phyloP scores from a whole-genome alignment of 1,284 basidiomycete genomes.

The Irpex sp. region DNA sequence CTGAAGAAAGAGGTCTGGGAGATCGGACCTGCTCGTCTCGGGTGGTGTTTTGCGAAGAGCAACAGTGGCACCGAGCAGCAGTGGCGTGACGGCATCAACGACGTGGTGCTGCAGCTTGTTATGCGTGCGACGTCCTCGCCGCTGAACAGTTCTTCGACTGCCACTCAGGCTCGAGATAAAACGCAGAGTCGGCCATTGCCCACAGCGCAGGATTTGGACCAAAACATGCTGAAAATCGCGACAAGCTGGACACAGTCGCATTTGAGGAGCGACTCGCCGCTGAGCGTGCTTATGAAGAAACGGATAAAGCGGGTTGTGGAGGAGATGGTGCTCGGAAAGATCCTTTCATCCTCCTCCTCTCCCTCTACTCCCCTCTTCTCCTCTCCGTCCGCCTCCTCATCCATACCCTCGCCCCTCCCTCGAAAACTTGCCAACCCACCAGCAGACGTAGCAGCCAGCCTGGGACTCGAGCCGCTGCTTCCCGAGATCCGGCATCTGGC shows the following conservation, averaged over 20 bases:
- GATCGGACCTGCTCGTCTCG: constrained; percentile 61
- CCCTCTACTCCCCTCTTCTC: constrained; percentile 19
- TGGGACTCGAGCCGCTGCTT: constrained; percentile 64
- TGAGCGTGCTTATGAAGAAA: constrained; percentile 56
- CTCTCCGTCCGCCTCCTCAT: not conserved
- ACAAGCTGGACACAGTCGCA: constrained; percentile 63
- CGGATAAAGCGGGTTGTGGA: constrained; percentile 65
- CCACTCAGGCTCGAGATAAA: constrained; percentile 2
- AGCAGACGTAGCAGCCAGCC: constrained; percentile 27
- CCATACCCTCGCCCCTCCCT: constrained; percentile 10
- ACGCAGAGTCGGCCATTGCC: constrained; percentile 2
- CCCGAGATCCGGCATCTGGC: constrained; percentile 66
- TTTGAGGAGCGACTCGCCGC: constrained; percentile 49
- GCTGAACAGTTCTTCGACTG: not conserved
- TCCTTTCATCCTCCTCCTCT: constrained; percentile 35
- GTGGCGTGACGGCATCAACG: constrained; percentile 36
- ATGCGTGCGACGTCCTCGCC: constrained; percentile 23
- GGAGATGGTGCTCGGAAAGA: constrained; percentile 49
- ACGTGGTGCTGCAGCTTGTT: constrained; percentile 33
- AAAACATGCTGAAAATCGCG: constrained; percentile 50
- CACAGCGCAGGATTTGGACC: constrained; percentile 39
- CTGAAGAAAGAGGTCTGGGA: constrained; percentile 78
- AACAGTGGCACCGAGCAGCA: constrained; percentile 11
- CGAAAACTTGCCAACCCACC: constrained; percentile 3
- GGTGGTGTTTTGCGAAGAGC: constrained; percentile 43